phyloP scores from a whole-genome alignment of 371 early-diverging fungal genomes.

The Neoconidiobolus thromboides region DNA sequence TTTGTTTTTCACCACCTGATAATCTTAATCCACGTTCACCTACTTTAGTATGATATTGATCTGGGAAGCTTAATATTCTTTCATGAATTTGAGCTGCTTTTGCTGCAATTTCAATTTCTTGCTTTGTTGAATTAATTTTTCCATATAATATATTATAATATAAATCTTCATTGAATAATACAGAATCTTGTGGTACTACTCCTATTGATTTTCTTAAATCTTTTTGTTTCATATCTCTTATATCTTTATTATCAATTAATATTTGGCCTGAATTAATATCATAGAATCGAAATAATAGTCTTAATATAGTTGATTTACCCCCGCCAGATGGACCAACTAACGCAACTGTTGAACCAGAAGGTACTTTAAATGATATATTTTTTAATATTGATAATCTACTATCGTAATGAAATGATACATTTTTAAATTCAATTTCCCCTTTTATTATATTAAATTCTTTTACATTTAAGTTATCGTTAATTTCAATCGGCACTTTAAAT shows the following conservation, averaged over 20 bases:
- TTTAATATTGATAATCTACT: constrained; percentile 22
- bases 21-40: constrained; percentile 87
- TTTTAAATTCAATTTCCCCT: constrained; percentile 25
- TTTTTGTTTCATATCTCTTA: constrained; percentile 40
- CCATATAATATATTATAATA: constrained; percentile 40
- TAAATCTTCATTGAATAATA: constrained; percentile 35
- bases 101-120: constrained; percentile 25
- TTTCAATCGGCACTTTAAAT: constrained; percentile 25
- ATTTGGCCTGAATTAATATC: constrained; percentile 65
- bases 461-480: constrained; percentile 23
- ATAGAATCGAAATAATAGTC: constrained; percentile 81
- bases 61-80: constrained; percentile 26
- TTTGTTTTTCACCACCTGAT: constrained; percentile 88
- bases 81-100: constrained; percentile 29
- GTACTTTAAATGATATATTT: constrained; percentile 31
- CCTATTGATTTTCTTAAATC: constrained; percentile 55
- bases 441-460: constrained; percentile 10
- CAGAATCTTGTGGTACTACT: constrained; percentile 67
- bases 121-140: constrained; percentile 13
- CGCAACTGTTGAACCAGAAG: constrained; percentile 33
- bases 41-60: constrained; percentile 77
- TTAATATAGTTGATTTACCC: constrained; percentile 76
- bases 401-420: constrained; percentile 40
- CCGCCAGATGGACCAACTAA: constrained; percentile 71
- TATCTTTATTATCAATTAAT: constrained; percentile 73